Evolutionary conservation across 495 filamentous ascomycete species (phyloP), one percentile per base, ranked within the genome.

Genomic region (Talaromyces nanjingensis): DNA sequence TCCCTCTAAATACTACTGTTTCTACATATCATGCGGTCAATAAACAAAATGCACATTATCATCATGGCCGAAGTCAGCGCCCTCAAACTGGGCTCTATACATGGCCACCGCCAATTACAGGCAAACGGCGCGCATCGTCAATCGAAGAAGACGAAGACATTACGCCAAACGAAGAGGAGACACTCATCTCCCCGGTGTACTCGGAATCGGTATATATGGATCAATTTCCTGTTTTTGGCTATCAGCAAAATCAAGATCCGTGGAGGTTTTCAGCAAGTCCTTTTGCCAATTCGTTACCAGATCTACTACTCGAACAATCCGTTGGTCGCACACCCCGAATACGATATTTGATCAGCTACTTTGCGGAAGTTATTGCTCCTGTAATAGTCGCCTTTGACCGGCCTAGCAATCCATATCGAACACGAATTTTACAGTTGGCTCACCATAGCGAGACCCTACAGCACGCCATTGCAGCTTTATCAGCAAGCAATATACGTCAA

Each of bases 371-470:
- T 66, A 92, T 98, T 74, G 94, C 93, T 65, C 90, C 91, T 0
- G 89, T 91, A 65, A 89, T 97, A 68, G 92, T 97, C 16, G 88
- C 92, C 55, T 94, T 97, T 74, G 93, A 98, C 70, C 86, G 86
- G 8, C 89, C 91, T 9, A 85, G 77, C 14, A 89, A 97, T 69
- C 93, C 93, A 1, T 98, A 92, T 71, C 82, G 93, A 61, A 87
- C 87, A 59, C 88, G 96, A 65, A 87, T 98, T 52, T 81, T 97
- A 37, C 87, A 85, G 22, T 81, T 97, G 45, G 91, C 91, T 18
- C 81, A 87, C 56, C 79, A 84, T 31, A 97, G 90, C 73, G 85
- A 87, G 68, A 92, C 91, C 66, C 75, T 97, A 22, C 91, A 93
- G 69, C 91, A 96, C 72, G 93, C 93, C 16, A 91, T 98, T 70